Conservation (phyloP, 2,329 filamentous ascomycete species). For the Lasiodiplodia hormozganensis region DNA sequence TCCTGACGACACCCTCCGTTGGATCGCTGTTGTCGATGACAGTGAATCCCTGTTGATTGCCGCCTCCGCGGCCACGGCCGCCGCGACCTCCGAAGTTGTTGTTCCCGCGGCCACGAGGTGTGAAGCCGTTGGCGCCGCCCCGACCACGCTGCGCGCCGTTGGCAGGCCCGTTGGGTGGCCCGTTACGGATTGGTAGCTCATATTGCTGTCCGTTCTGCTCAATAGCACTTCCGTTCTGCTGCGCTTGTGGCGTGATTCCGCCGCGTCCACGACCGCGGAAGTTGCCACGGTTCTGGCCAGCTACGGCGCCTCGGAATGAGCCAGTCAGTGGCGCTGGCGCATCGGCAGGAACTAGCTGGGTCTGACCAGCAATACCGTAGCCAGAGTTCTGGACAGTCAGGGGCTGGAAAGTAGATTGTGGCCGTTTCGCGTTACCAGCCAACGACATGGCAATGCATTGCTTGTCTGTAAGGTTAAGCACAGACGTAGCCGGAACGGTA, state of each 20-base stretch:
- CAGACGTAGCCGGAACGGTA: slow-evolving; percentile 85
- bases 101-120: slow-evolving; percentile 43
- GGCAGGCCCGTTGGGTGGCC: slow-evolving; percentile 33
- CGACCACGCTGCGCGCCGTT: slow-evolving; percentile 40
- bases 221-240: slow-evolving; percentile 37
- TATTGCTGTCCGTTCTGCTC: slow-evolving; percentile 29
- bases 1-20: slow-evolving; percentile 59
- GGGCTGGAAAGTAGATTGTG: slow-evolving; percentile 55
- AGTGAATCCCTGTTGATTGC: slow-evolving; percentile 53
- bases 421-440: slow-evolving; percentile 62
- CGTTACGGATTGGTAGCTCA: slow-evolving; percentile 48
- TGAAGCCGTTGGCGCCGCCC: slow-evolving; percentile 40
- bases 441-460: slow-evolving; percentile 77
- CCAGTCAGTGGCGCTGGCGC: slow-evolving; percentile 65
- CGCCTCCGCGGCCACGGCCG: slow-evolving; percentile 40
- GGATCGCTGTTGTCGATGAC: slow-evolving; percentile 59
- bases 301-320: slow-evolving; percentile 64
- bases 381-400: slow-evolving; percentile 57
- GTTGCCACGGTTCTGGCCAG: slow-evolving; percentile 51
- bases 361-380: slow-evolving; percentile 65
- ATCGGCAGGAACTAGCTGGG: slow-evolving; percentile 65
- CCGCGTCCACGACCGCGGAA: slow-evolving; percentile 49
- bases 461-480: slow-evolving; percentile 83
- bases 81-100: slow-evolving; percentile 48
- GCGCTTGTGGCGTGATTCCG: slow-evolving; percentile 41